Percentiles rank a stretch among this genome's conserved stretches.
These are phyloP conservation scores for Sphenostylis stenocarpa DNA, from an alignment of 306 rosid genomes.

Conservation along the genomic window DNA sequence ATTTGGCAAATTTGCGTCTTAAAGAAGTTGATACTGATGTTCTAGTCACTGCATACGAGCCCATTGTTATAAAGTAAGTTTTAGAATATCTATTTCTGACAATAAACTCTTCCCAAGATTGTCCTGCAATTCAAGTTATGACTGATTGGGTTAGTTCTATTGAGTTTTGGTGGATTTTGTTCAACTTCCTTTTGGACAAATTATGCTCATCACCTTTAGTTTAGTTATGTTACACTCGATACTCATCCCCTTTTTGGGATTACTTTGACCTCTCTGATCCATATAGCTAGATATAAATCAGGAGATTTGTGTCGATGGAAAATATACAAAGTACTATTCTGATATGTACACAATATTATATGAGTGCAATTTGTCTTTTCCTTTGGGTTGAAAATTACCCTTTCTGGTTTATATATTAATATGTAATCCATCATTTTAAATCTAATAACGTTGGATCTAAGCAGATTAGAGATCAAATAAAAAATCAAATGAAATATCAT, in stretches of 20 bases:
- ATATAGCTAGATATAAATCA: not conserved
- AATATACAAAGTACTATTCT: not conserved
- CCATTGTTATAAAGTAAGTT: constrained; percentile 81
- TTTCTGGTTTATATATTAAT: not conserved
- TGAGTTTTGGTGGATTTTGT: constrained; percentile 1
- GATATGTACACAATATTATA: not conserved
- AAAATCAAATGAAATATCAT: not conserved
- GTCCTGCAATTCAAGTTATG: constrained; percentile 14
- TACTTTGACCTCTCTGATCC: not conserved
- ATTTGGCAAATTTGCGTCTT: constrained; percentile 84
- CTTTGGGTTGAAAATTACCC: not conserved
- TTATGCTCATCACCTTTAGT: not conserved
- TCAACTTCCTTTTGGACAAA: not conserved
- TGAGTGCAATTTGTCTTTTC: not conserved
- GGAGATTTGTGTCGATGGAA: not conserved
- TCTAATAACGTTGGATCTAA: not conserved
- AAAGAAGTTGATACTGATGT: constrained; percentile 80
- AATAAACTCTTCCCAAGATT: not conserved
- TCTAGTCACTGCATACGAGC: constrained; percentile 81
- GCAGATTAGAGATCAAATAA: not conserved
- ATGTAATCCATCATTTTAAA: not conserved
- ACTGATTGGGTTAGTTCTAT: constrained; percentile 1
- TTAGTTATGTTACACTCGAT: not conserved
- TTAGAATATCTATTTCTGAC: constrained; percentile 6
- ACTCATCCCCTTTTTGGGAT: not conserved